Conservation (phyloP, 495 filamentous ascomycete species). For the Aspergillus nanangensis region DNA sequence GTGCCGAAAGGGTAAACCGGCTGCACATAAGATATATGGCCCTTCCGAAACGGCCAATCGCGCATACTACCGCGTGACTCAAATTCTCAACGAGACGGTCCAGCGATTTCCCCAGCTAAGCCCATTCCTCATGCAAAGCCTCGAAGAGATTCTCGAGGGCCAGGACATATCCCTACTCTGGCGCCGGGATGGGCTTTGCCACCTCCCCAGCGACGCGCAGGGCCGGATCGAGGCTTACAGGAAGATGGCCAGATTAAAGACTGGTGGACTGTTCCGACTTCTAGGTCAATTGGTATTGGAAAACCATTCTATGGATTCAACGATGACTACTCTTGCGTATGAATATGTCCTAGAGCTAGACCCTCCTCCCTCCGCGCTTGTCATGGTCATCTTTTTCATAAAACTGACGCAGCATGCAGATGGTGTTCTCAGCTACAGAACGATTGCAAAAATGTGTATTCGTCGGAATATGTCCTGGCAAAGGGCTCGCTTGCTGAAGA, state of each 20-base stretch:
- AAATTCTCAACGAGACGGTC: slow-evolving; percentile 16
- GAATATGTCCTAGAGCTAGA: neutral
- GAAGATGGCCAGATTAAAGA: slow-evolving; percentile 19
- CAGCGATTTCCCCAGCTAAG: slow-evolving; percentile 14
- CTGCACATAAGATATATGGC: slow-evolving; percentile 26
- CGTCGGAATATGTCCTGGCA: slow-evolving; percentile 20
- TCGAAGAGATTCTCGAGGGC: slow-evolving; percentile 26
- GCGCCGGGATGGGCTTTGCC: slow-evolving; percentile 25
- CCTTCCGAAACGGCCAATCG: slow-evolving; percentile 25
- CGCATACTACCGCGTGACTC: slow-evolving; percentile 24
- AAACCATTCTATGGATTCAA: slow-evolving; percentile 12
- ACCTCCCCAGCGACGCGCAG: slow-evolving; percentile 6
- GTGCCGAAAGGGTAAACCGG: slow-evolving; percentile 24
- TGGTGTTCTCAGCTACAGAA: slow-evolving; percentile 30
- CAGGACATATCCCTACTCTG: slow-evolving; percentile 31
- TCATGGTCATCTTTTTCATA: neutral
- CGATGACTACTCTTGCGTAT: slow-evolving; percentile 18
- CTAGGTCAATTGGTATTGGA: slow-evolving; percentile 18
- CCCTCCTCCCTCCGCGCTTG: neutral
- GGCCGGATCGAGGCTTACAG: slow-evolving; percentile 14
- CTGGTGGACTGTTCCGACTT: slow-evolving; percentile 18
- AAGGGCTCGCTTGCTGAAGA: slow-evolving; percentile 28
- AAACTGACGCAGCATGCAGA: slow-evolving; percentile 5
- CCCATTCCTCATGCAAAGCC: slow-evolving; percentile 17
- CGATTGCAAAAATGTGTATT: slow-evolving; percentile 31